A percentile compares a stretch with the other conserved stretches of the same genome.
Conservation (phyloP, 2,329 filamentous ascomycete species). For the Dendryphion nanum region DNA sequence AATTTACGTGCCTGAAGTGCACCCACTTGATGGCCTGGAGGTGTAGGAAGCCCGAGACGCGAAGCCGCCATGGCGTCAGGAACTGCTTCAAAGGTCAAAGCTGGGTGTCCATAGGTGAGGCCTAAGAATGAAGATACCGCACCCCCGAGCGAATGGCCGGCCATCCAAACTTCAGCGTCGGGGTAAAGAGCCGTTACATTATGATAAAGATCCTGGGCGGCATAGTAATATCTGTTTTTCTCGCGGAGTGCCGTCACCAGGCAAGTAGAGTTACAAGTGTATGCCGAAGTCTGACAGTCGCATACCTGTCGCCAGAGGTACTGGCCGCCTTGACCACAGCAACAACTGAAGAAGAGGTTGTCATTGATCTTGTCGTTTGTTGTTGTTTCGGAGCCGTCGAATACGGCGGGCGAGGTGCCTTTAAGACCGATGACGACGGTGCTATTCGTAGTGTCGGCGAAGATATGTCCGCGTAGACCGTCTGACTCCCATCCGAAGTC, state of each 20-base stretch:
- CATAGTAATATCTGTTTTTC: conserved; percentile 89
- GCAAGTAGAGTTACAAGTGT: conserved; percentile 90
- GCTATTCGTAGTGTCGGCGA: conserved; percentile 78
- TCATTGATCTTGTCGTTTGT: conserved; percentile 98
- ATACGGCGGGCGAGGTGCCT: conserved; percentile 83
- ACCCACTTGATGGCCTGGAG: conserved; percentile 72
- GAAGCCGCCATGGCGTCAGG: conserved; percentile 85
- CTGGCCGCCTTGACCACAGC: conserved; percentile 89
- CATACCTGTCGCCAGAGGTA: conserved; percentile 91
- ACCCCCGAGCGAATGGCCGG: conserved; percentile 90
- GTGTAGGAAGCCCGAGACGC: conserved; percentile 79
- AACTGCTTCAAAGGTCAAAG: conserved; percentile 90
- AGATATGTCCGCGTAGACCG: conserved; percentile 88
- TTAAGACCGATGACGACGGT: conserved; percentile 92
- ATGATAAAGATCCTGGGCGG: conserved; percentile 83
- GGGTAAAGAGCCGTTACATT: conserved; percentile 92
- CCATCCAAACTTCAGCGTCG: conserved; percentile 78
- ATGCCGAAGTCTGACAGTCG: conserved; percentile 84
- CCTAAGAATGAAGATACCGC: conserved; percentile 85
- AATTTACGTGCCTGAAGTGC: conserved; percentile 61
- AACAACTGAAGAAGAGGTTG: conserved; percentile 97
- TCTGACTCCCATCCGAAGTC: conserved; percentile 93
- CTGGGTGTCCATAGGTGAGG: conserved; percentile 84
- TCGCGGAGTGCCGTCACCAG: conserved; percentile 70
- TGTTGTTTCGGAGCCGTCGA: conserved; percentile 94